Evolutionary conservation across 805 yeast genomes (phyloP).

Genomic region (Candida tibetensis): DNA sequence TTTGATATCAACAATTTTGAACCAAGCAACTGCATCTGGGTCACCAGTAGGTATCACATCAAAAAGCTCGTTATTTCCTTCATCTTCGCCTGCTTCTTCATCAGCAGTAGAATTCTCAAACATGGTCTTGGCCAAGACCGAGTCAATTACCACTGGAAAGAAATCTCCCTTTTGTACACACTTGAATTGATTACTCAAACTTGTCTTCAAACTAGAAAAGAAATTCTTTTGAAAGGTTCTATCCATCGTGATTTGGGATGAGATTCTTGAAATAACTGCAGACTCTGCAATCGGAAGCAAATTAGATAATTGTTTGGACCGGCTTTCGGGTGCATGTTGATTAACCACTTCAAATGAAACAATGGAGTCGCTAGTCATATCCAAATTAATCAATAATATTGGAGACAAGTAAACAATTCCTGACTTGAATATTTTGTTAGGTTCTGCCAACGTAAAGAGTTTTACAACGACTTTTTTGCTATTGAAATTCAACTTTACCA

Average conservation of each 20-base stretch:
- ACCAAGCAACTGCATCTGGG: constrained; percentile 83
- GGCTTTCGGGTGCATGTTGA: constrained; percentile 4
- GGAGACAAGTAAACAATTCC: constrained; percentile 61
- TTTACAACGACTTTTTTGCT: constrained; percentile 29
- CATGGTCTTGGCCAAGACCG: constrained; percentile 58
- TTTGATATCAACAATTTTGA: constrained; percentile 57
- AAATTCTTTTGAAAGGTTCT: constrained; percentile 59
- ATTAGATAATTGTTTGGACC: constrained; percentile 20
- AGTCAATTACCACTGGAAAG: constrained; percentile 76
- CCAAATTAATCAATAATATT: constrained; percentile 49
- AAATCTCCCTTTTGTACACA: constrained; percentile 63
- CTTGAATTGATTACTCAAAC: constrained; percentile 58
- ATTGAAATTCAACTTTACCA: constrained; percentile 35
- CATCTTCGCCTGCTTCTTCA: constrained; percentile 23
- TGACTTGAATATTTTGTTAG: constrained; percentile 41
- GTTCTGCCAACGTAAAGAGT: constrained; percentile 62
- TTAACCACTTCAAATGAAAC: constrained; percentile 20
- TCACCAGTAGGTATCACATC: constrained; percentile 54
- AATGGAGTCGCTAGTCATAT: constrained; percentile 22
- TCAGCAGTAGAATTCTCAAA: constrained; percentile 27
- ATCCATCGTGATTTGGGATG: constrained; percentile 68
- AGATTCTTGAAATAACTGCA: constrained; percentile 63
- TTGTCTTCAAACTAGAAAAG: constrained; percentile 55
- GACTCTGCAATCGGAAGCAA: constrained; percentile 53
- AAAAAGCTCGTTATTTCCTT: constrained; percentile 24